Evolutionary conservation across 495 filamentous ascomycete genomes (phyloP), one percentile per base, ranked within the genome.

Genomic region (Letharia columbiana): DNA sequence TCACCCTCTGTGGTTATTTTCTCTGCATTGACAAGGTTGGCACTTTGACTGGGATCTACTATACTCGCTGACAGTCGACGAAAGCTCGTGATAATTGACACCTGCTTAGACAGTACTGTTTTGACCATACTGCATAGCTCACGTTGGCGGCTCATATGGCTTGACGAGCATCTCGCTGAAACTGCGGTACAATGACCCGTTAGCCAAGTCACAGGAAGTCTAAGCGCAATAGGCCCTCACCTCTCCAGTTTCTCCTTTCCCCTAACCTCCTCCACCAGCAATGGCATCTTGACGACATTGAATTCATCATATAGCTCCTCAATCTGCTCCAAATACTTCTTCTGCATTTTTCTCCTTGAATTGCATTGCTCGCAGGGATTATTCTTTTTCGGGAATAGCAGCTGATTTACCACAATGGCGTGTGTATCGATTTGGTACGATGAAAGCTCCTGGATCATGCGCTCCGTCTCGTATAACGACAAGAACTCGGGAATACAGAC

Each of bases 251-350:
- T 91, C 75, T 97, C 93, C 82, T 93, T 96, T 18, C 94, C 94
- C 68, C 95, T 80, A 10, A 99, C 91, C 75, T 99, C 94, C 75
- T 98, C 93, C 4, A 94, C 89, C 71, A 99, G 77, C 69, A 98
- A 77, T 31, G 94, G 94, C 90, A 97, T 96, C 79, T 91, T 91
- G 57, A 99, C 93, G 42, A 99, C 93, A 75, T 99, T 96, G 76
- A 99, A 99, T 74, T 99, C 94, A 69, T 97, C 92, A 71, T 99
- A 99, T 60, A 99, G 77, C 80, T 99, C 95, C 77, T 96, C 91
- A 68, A 98, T 98, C 80, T 99, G 94, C 71, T 96, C 93, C 33
- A 99, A 80, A 73, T 99, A 99, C 77, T 99, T 99, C 86, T 93
- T 95, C 81, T 99, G 94, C 94, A 99, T 99, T 79, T 92, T 92